Base-by-base conservation (phyloP, 208 protist species). In the Wallacemonas sp. region DNA sequence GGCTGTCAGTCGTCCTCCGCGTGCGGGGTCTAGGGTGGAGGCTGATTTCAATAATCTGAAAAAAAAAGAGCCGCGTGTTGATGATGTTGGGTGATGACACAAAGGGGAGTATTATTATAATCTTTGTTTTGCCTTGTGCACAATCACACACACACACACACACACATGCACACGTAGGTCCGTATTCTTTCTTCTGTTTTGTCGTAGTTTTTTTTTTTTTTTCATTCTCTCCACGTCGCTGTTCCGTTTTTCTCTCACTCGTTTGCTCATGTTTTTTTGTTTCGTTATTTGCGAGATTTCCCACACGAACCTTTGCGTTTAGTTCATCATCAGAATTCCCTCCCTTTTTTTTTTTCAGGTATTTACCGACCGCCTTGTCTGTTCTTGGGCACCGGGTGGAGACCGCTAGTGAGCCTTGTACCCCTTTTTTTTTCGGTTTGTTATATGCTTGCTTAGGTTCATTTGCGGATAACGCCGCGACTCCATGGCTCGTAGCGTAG, bases 1-100 rank as follows among this genome's bases (percentile, higher is more conserved):
- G 12, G 79, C 73, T 56, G 85, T 91, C 30, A 91, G 79, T 31
- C 53, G 19, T n/a, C 41, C 36, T 6, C 63, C 39, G 26, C 27
- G 15, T 11, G 36, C 36, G 36, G n/a, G n/a, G n/a, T n/a, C n/a
- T n/a, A n/a, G n/a, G n/a, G n/a, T n/a, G n/a, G n/a, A 41, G 14
- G 36, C 9, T 41, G 36, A 41, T 41, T 19, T 8, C 46, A 15
- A 54, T 12, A 26, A 24, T 33, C 26, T 0, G 9, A 8, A 8
- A 12, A 15, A 49, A 49, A 21, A n/a, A 0, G 15, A 49, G 42
- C 9, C 24, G 42, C 9, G 42, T 21, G 42, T 8, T n/a, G n/a
- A n/a, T n/a, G n/a, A n/a, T n/a, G n/a, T n/a, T n/a, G n/a, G n/a
- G n/a, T n/a, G n/a, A n/a, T n/a, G n/a, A n/a, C n/a, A n/a, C n/a